phyloP scores from a whole-genome alignment of 176 grass and related monocot species.

The Calamus simplicifolius region DNA sequence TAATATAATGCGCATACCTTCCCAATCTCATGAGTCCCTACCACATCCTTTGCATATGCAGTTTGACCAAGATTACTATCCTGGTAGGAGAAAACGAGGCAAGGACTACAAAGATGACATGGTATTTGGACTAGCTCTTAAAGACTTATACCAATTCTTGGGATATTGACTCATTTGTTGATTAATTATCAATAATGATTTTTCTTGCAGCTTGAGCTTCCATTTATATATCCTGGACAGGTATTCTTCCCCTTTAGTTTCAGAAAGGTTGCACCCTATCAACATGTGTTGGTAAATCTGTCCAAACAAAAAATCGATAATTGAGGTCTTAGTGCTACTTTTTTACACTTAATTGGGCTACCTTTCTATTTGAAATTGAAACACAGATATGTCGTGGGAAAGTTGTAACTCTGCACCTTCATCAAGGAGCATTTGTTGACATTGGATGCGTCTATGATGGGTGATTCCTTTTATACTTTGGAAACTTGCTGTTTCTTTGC shows the following conservation, averaged over 20 bases:
- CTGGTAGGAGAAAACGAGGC: slow-evolving; percentile 93
- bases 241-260: slow-evolving; percentile 22
- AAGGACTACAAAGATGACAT: slow-evolving; percentile 90
- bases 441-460: slow-evolving; percentile 86
- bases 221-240: slow-evolving; percentile 99
- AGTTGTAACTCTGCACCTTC: slow-evolving; percentile 62
- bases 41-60: slow-evolving; percentile 28
- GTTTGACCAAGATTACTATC: slow-evolving; percentile 97
- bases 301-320: no score
- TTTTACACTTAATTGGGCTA: no score
- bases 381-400: slow-evolving; percentile 75
- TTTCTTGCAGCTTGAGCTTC: slow-evolving; percentile 85
- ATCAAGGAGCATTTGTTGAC: slow-evolving; percentile 95
- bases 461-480: slow-evolving; percentile 26
- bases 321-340: no score
- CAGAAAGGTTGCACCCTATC: neutral
- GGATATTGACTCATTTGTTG: neutral
- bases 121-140: slow-evolving; percentile 47
- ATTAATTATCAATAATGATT: slow-evolving; percentile 8
- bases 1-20: no score
- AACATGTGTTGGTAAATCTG: no score
- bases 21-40: neutral
- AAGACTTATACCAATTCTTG: slow-evolving; percentile 3
- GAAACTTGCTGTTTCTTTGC: neutral
- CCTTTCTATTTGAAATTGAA: no score